phyloP scores from a whole-genome alignment of 1,284 basidiomycete species.

The Fistulinella staudtii region DNA sequence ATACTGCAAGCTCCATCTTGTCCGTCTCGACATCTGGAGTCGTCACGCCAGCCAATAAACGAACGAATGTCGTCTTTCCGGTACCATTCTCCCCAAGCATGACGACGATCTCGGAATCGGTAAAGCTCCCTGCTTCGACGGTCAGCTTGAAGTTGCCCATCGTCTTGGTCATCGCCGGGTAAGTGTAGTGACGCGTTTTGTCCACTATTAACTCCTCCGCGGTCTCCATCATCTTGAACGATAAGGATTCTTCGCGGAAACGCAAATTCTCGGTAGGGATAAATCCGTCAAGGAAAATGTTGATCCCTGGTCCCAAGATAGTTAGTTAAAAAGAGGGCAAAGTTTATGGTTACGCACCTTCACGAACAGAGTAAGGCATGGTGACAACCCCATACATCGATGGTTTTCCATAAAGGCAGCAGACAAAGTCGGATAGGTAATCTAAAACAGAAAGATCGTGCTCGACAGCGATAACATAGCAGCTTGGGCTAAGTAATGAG shows the following conservation, averaged over 20 bases:
- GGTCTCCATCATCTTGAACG: constrained; percentile 95
- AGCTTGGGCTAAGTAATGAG: constrained; percentile 70
- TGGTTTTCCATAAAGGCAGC: constrained; percentile 94
- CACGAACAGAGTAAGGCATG: constrained; percentile 94
- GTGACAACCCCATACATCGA: constrained; percentile 98
- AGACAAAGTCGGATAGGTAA: constrained; percentile 96
- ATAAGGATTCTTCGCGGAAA: constrained; percentile 90
- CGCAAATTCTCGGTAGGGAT: constrained; percentile 98
- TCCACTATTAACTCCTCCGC: constrained; percentile 83
- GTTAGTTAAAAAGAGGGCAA: constrained; percentile 1
- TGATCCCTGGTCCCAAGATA: constrained; percentile 61
- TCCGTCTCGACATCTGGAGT: constrained; percentile 77
- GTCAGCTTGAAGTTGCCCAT: constrained; percentile 91
- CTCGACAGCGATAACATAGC: constrained; percentile 95
- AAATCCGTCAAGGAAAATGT: constrained; percentile 96
- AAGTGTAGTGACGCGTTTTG: constrained; percentile 83
- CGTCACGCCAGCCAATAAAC: constrained; percentile 83
- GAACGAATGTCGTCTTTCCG: constrained; percentile 95
- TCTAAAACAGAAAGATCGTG: constrained; percentile 97
- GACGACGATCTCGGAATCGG: constrained; percentile 96
- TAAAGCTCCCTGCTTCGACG: constrained; percentile 83
- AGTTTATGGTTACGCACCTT: constrained; percentile 55
- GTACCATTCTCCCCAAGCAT: constrained; percentile 98
- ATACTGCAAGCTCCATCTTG: constrained; percentile 78
- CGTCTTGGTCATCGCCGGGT: constrained; percentile 95